These are phyloP conservation scores for Zygosaccharomyces siamensis DNA, from an alignment of 805 yeast species.

Conservation along the genomic window DNA sequence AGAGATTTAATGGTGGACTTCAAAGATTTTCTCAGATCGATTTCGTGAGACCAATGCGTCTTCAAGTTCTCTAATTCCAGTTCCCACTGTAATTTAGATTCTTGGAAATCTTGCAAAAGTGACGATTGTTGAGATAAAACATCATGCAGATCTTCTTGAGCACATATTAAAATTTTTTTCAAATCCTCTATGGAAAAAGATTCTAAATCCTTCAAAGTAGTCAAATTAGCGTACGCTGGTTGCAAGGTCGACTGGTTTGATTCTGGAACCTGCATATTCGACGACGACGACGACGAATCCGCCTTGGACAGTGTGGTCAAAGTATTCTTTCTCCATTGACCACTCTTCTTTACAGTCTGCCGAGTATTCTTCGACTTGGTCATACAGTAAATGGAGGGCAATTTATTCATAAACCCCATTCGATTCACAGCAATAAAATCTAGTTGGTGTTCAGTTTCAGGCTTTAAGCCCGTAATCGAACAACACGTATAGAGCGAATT, in stretches of 20 bases:
- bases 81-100: constrained; percentile 26
- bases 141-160: constrained; percentile 35
- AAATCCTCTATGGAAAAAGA: constrained; percentile 30
- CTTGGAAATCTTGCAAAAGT: constrained; percentile 29
- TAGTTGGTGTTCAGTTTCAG: constrained; percentile 29
- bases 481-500: constrained; percentile 33
- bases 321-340: constrained; percentile 27
- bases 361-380: constrained; percentile 17
- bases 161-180: constrained; percentile 31
- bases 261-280: not conserved
- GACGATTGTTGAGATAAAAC: constrained; percentile 28
- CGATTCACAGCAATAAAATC: constrained; percentile 34
- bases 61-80: constrained; percentile 31
- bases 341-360: constrained; percentile 15
- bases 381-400: constrained; percentile 31
- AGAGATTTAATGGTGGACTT: constrained; percentile 33
- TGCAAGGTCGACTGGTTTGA: constrained; percentile 3
- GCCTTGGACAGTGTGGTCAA: constrained; percentile 6
- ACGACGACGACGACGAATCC: constrained; percentile 3
- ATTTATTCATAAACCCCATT: constrained; percentile 32
- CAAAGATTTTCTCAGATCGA: constrained; percentile 30
- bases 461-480: constrained; percentile 24
- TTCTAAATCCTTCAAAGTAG: constrained; percentile 30
- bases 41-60: constrained; percentile 32
- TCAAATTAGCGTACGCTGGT: constrained; percentile 28